Evolutionary conservation across 495 filamentous ascomycete genomes (phyloP).

Genomic region (Daldinia childiae): DNA sequence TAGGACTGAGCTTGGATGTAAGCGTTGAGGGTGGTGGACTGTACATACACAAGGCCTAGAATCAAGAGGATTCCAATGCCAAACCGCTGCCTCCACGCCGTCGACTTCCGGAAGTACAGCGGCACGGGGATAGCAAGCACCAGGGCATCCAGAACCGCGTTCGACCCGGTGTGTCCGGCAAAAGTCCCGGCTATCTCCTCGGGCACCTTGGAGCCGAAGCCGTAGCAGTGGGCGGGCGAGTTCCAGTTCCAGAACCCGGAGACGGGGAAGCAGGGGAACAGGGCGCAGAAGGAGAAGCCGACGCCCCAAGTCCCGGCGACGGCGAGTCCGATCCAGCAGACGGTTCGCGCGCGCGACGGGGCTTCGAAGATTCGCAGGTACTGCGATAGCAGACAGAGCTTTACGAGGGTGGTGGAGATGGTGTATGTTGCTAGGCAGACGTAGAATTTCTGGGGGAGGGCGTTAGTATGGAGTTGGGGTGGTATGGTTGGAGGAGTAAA

Average conservation of each 20-base stretch:
- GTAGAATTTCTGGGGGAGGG: constrained; percentile 39
- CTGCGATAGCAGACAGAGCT: constrained; percentile 42
- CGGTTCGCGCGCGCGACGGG: constrained; percentile 17
- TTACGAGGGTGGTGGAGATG: constrained; percentile 45
- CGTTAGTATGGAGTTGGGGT: neutral
- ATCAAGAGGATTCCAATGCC: constrained; percentile 42
- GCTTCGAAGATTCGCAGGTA: constrained; percentile 45
- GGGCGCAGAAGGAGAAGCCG: constrained; percentile 43
- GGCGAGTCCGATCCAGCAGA: constrained; percentile 41
- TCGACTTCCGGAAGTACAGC: constrained; percentile 40
- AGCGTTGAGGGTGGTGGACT: no score
- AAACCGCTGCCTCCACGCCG: constrained; percentile 40
- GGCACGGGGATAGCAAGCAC: constrained; percentile 45
- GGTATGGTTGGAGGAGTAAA: neutral
- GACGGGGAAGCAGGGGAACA: constrained; percentile 45
- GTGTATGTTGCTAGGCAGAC: constrained; percentile 41
- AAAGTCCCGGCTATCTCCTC: constrained; percentile 40
- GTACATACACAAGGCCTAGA: constrained; percentile 42
- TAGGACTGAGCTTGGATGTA: no score
- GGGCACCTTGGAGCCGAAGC: constrained; percentile 43
- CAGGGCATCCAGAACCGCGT: constrained; percentile 42
- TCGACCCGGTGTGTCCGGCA: constrained; percentile 39
- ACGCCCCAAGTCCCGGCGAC: constrained; percentile 41
- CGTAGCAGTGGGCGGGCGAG: constrained; percentile 33
- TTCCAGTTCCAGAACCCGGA: constrained; percentile 45